Conservation (phyloP, 225 moss, liverwort and hornwort species). For the Asterella californica region DNA sequence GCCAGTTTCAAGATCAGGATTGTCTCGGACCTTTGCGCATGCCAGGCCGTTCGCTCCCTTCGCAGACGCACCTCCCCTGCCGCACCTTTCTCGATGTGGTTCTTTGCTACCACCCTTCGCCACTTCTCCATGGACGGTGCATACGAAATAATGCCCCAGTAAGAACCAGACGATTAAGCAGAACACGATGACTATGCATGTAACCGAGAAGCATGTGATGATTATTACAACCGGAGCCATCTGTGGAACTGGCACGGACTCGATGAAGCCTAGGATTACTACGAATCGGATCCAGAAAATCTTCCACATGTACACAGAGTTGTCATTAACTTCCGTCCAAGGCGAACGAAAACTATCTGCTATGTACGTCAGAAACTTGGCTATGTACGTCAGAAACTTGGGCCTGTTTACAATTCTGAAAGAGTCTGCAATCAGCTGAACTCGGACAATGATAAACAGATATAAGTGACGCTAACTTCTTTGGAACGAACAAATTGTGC, state of each 20-base stretch:
- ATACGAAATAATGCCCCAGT: not conserved
- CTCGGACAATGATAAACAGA: too few relatives aligned
- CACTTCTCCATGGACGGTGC: not conserved
- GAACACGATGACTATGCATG: not conserved
- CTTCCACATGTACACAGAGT: too few relatives aligned
- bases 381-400: too few relatives aligned
- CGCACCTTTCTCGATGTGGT: not conserved
- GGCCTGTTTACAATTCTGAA: too few relatives aligned
- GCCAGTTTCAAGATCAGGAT: not conserved
- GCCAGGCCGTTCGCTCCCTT: not conserved
- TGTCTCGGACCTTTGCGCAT: not conserved
- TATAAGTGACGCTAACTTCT: too few relatives aligned
- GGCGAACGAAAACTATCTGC: too few relatives aligned
- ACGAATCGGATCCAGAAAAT: too few relatives aligned
- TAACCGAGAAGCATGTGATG: not conserved
- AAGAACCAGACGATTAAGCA: not conserved
- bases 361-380: too few relatives aligned
- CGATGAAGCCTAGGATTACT: too few relatives aligned
- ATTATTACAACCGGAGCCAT: not conserved
- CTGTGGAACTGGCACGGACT: not conserved
- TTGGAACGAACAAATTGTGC: too few relatives aligned
- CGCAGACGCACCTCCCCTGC: not conserved
- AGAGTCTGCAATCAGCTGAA: too few relatives aligned
- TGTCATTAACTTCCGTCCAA: too few relatives aligned
- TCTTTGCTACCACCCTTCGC: not conserved